Evolutionary conservation across 116 monocot genomes (phyloP).

Genomic region (Posidonia oceanica): DNA sequence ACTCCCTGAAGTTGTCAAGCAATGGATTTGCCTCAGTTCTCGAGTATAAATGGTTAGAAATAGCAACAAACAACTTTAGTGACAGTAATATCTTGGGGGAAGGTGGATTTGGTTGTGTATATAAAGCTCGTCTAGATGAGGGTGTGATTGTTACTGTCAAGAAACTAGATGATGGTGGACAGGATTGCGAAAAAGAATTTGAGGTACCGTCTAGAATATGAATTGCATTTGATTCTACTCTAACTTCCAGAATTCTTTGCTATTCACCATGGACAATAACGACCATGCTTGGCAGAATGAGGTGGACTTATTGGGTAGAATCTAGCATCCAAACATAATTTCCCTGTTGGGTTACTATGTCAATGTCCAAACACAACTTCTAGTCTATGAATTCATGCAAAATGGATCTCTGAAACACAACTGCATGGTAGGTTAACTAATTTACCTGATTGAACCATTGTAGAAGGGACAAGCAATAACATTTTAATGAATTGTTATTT

Average conservation of each 20-base stretch:
- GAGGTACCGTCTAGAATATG: slow-evolving; percentile 31
- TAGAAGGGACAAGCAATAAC: too few relatives aligned
- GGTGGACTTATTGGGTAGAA: slow-evolving; percentile 66
- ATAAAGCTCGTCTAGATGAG: too few relatives aligned
- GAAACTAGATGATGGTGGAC: slow-evolving; percentile 45
- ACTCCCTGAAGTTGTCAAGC: too few relatives aligned
- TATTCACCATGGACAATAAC: background rate
- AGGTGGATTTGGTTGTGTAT: slow-evolving; percentile 68
- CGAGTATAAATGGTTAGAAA: slow-evolving; percentile 52
- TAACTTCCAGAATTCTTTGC: background rate
- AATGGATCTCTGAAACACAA: too few relatives aligned
- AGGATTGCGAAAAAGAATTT: slow-evolving; percentile 59
- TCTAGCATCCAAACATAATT: slow-evolving; percentile 81
- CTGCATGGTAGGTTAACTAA: too few relatives aligned
- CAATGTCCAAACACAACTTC: too few relatives aligned
- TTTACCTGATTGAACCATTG: too few relatives aligned
- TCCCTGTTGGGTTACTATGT: too few relatives aligned
- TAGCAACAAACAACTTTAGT: slow-evolving; percentile 63
- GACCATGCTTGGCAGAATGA: slow-evolving; percentile 61
- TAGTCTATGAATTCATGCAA: too few relatives aligned
- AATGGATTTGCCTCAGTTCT: slow-evolving; percentile 33
- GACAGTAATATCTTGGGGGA: slow-evolving; percentile 63
- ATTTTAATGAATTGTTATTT: background rate
- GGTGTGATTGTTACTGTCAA: too few relatives aligned
- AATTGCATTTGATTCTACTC: background rate